Percentiles rank a stretch among this genome's conserved stretches.
These are phyloP conservation scores for Moniliella sp. DNA, from an alignment of 1,284 basidiomycete genomes.

Conservation along the genomic window DNA sequence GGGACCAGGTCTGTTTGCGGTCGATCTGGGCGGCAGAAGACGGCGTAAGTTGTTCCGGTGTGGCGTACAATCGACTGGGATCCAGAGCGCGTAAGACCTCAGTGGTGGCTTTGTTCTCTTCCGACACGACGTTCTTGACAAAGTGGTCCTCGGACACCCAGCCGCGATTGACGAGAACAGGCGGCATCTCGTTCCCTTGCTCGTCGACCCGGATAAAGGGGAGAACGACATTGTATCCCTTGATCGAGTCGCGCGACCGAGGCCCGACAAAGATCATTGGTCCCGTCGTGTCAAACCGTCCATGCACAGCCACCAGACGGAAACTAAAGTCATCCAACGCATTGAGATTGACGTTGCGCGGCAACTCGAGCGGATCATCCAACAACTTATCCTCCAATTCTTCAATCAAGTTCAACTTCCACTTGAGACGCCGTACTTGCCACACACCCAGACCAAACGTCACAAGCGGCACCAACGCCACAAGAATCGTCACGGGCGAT, in stretches of 20 bases:
- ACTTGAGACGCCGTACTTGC: conserved; percentile 71
- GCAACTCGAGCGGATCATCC: conserved; percentile 55
- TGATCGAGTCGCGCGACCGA: conserved; percentile 60
- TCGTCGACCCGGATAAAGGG: conserved; percentile 49
- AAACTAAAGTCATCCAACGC: conserved; percentile 19
- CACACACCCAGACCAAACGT: conserved; percentile 79
- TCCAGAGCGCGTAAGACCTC: too few relatives aligned
- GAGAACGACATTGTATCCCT: conserved; percentile 66
- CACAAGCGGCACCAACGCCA: conserved; percentile 69
- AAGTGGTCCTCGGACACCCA: conserved; percentile 48
- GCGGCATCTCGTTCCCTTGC: conserved; percentile 37
- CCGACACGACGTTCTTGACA: neutral
- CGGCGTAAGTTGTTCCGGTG: too few relatives aligned
- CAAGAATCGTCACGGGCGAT: conserved; percentile 38
- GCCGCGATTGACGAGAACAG: conserved; percentile 58
- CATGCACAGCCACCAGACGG: conserved; percentile 15
- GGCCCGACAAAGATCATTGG: conserved; percentile 56
- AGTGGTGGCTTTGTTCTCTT: conserved; percentile 12
- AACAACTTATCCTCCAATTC: conserved; percentile 77
- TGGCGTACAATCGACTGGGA: too few relatives aligned
- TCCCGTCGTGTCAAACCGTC: conserved; percentile 42
- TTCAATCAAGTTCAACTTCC: conserved; percentile 84
- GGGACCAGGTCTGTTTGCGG: neutral
- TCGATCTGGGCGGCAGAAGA: too few relatives aligned
- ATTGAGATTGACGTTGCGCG: conserved; percentile 51